These are phyloP conservation scores for Malus sylvestris DNA, from an alignment of 306 rosid species.

Conservation along the genomic window DNA sequence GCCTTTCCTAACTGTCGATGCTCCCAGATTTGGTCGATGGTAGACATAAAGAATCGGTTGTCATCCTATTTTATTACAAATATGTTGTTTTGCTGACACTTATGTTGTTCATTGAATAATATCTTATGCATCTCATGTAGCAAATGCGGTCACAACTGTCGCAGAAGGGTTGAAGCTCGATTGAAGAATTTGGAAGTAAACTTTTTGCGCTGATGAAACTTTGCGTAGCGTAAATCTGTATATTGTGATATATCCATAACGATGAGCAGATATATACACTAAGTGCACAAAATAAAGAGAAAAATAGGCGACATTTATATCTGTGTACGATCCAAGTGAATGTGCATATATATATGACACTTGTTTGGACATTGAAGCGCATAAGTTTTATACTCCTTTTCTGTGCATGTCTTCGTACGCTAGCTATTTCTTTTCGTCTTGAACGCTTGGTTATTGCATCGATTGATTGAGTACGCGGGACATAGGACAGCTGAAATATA, in stretches of 20 bases:
- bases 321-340: no score
- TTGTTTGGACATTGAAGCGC: no score
- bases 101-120: neutral
- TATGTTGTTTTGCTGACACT: neutral
- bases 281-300: no score
- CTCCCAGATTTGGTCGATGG: conserved; percentile 56
- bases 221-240: neutral
- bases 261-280: no score
- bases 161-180: conserved; percentile 49
- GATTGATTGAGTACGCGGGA: conserved; percentile 14
- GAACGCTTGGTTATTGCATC: neutral
- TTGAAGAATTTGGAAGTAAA: conserved; percentile 43
- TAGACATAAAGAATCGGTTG: conserved; percentile 63
- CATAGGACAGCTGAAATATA: conserved; percentile 29
- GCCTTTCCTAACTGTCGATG: conserved; percentile 55
- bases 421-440: no score
- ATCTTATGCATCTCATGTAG: neutral
- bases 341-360: no score
- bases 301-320: no score
- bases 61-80: neutral
- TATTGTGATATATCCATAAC: no score
- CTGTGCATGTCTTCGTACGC: no score
- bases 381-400: no score
- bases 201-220: neutral
- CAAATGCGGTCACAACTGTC: neutral